Evolutionary conservation across 2,329 filamentous ascomycete genomes (phyloP).

Genomic region (Penicillium sp.): DNA sequence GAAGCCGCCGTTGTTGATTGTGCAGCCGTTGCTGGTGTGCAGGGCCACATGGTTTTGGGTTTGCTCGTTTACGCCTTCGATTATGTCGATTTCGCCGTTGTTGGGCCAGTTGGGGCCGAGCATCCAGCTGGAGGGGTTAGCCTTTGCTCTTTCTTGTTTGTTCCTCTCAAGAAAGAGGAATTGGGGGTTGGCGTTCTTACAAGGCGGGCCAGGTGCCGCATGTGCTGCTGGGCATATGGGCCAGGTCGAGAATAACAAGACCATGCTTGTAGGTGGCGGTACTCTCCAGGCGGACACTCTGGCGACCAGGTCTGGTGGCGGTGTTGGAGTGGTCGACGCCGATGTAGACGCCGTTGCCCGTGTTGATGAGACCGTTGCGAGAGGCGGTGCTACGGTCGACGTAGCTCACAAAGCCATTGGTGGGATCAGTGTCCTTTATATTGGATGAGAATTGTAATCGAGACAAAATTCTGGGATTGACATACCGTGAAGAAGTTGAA

Average conservation of each 20-base stretch:
- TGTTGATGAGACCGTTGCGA: constrained; percentile 57
- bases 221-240: constrained; percentile 67
- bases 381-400: constrained; percentile 59
- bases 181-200: constrained; percentile 34
- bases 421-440: constrained; percentile 60
- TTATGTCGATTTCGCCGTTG: constrained; percentile 73
- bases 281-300: constrained; percentile 68
- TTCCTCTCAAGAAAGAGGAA: not conserved
- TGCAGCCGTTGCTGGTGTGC: constrained; percentile 63
- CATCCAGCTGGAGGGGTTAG: constrained; percentile 41
- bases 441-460: not conserved
- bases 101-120: constrained; percentile 68
- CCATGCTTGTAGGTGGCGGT: constrained; percentile 62
- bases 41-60: constrained; percentile 62
- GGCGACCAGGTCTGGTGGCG: constrained; percentile 59
- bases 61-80: constrained; percentile 71
- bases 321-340: constrained; percentile 64
- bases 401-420: constrained; percentile 71
- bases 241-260: constrained; percentile 68
- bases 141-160: not conserved
- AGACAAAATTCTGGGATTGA: not conserved
- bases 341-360: constrained; percentile 58
- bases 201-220: constrained; percentile 73
- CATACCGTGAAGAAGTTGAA: constrained; percentile 53
- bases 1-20: constrained; percentile 51